phyloP scores from a whole-genome alignment of 164 flowering plant genomes.

The Protea cynaroides region DNA sequence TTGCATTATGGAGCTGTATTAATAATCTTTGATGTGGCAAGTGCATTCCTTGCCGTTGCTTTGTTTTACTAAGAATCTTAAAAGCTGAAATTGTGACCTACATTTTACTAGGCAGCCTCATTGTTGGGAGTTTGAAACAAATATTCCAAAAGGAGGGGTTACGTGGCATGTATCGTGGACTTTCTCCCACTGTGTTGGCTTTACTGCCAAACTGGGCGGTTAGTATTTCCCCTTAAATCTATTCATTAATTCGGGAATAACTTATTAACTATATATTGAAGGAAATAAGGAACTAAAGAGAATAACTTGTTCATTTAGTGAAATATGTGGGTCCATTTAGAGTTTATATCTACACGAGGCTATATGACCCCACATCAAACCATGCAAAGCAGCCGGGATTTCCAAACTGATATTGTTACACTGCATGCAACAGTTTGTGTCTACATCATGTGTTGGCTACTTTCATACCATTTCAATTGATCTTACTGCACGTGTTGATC shows the following conservation, averaged over 20 bases:
- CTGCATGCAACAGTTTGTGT: too few species aligned
- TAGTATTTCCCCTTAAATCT: slow-evolving; percentile 18
- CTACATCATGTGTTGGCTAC: too few species aligned
- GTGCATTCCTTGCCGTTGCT: not conserved
- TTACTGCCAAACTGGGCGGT: slow-evolving; percentile 84
- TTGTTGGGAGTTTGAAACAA: slow-evolving; percentile 57
- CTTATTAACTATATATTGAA: too few species aligned
- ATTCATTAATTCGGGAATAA: not conserved
- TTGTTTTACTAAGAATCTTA: not conserved
- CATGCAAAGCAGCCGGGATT: too few species aligned
- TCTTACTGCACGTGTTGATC: too few species aligned
- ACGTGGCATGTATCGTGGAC: slow-evolving; percentile 77
- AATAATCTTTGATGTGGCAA: not conserved
- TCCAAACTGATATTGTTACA: too few species aligned
- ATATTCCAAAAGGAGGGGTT: slow-evolving; percentile 60
- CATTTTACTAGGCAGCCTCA: slow-evolving; percentile 45
- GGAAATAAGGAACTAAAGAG: too few species aligned
- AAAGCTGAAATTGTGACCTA: not conserved
- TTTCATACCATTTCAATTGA: too few species aligned
- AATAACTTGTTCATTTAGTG: too few species aligned
- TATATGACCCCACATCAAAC: too few species aligned
- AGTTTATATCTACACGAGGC: too few species aligned
- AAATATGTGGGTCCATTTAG: too few species aligned
- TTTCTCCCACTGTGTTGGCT: slow-evolving; percentile 68
- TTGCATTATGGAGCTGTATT: not conserved